Evolutionary conservation across 345 rosid species (phyloP), one percentile per base, ranked within the genome.

Genomic region (Dimocarpus longan): DNA sequence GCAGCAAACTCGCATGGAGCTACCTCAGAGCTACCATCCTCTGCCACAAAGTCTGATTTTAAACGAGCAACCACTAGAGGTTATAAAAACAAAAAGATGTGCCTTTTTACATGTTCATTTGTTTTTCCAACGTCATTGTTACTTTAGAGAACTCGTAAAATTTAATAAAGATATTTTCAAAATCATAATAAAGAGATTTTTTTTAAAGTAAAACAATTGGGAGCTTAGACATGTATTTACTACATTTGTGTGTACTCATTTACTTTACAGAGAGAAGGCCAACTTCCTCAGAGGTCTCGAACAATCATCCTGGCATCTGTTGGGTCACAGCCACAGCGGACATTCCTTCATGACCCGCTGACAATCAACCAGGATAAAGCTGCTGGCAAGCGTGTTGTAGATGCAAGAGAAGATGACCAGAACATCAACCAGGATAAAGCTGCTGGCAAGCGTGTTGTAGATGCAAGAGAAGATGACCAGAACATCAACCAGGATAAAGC

Each of bases 361-460:
- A 76, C 52, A 22, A 52, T 76, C 73, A 68, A 76, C 43, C 54
- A 37, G 44, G 63, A 32, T 15, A 75, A 75, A 65, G 65, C 65
- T 8, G 37, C 48, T 76, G n/a, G 50, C 60, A 65, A 64, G n/a
- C 42, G 6, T 16, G 59, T 46, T 15, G 43, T 44, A 64, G 70
- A 64, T 63, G 62, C n/a, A 16, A 67, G 63, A 59, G 64, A 59
- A 21, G 8, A 46, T 46, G 10, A 46, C 52, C 52, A 46, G 52
- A 46, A 46, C 52, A 46, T 75, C 71, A 66, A 64, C 37, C 46
- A 18, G 44, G 63, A 32, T 15, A 75, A 75, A 65, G 46, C 60
- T 5, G 24, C 37, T 32, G 37, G 37, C 37, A 32, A 32, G 37
- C 37, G 4, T 32, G 37, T 32, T 32, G 40, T 42, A 62, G 68